Evolutionary conservation across 495 filamentous ascomycete species (phyloP).

Genomic region (Penicillium antarcticum): DNA sequence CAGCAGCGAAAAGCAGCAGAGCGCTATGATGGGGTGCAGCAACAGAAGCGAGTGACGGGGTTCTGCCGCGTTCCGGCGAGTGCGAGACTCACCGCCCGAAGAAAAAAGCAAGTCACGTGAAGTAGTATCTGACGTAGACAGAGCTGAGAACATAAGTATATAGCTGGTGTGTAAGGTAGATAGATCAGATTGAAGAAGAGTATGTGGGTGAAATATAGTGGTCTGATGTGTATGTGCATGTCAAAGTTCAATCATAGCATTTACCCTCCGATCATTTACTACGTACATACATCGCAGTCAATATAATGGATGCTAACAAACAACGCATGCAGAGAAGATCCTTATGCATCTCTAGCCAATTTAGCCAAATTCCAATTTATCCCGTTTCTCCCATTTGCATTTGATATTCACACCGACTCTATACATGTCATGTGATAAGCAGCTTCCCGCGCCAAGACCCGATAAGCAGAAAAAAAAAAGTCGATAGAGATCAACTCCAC

Average conservation of each 20-base stretch:
- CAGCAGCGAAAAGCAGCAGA: constrained; percentile 22
- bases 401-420: background rate
- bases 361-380: too few relatives aligned
- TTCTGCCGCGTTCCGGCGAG: constrained; percentile 28
- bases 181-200: too few relatives aligned
- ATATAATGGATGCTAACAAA: background rate
- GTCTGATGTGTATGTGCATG: too few relatives aligned
- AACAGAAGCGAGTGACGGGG: constrained; percentile 33
- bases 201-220: too few relatives aligned
- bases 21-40: constrained; percentile 28
- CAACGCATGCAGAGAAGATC: background rate
- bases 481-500: constrained; percentile 15
- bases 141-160: background rate
- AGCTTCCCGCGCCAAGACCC: constrained; percentile 27
- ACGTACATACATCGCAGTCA: background rate
- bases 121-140: constrained; percentile 20
- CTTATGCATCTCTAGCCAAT: background rate
- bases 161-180: too few relatives aligned
- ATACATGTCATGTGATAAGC: constrained; percentile 19
- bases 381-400: too few relatives aligned
- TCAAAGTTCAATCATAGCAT: too few relatives aligned
- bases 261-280: too few relatives aligned
- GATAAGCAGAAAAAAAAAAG: constrained; percentile 33
- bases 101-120: constrained; percentile 23
- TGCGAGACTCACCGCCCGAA: constrained; percentile 32